Percentiles rank a stretch among this genome's conserved stretches.
Evolutionary conservation across 163 green algal genomes (phyloP).

Genomic region (Botryococcus braunii): DNA sequence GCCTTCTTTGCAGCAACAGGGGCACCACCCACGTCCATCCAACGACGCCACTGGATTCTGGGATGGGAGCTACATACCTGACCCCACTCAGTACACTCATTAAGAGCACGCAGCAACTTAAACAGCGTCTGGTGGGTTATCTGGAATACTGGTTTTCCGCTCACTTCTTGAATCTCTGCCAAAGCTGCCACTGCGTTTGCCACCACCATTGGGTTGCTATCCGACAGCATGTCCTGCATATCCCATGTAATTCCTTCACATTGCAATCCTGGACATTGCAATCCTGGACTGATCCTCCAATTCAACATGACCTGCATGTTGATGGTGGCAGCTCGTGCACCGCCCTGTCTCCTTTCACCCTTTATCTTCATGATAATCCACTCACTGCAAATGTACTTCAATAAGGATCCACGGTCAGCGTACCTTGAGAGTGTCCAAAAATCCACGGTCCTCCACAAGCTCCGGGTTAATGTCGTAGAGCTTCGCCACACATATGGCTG

Average conservation of each 20-base stretch:
- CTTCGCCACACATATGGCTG: constrained; percentile 96
- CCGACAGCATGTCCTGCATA: constrained; percentile 77
- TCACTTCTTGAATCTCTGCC: constrained; percentile 64
- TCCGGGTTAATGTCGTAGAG: constrained; percentile 94
- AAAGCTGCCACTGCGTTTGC: constrained; percentile 93
- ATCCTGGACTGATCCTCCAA: no score
- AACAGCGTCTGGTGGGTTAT: constrained; percentile 68
- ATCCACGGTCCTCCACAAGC: constrained; percentile 92
- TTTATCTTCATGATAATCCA: no score
- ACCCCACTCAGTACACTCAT: constrained; percentile 98
- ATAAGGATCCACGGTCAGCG: no score
- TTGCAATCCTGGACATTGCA: no score
- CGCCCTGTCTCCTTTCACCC: no score
- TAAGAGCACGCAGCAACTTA: constrained; percentile 94
- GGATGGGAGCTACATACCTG: constrained; percentile 66
- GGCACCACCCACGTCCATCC: no score
- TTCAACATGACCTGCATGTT: no score
- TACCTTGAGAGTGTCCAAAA: constrained; percentile 82
- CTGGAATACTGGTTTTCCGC: constrained; percentile 39
- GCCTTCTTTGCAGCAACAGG: no score
- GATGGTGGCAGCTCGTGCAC: no score
- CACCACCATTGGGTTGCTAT: constrained; percentile 99
- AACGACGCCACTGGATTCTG: no score
- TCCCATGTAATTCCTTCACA: no score
- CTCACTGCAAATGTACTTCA: no score